Evolutionary conservation across 1,139 yeast genomes (phyloP).

Genomic region (Geotrichum reessii): DNA sequence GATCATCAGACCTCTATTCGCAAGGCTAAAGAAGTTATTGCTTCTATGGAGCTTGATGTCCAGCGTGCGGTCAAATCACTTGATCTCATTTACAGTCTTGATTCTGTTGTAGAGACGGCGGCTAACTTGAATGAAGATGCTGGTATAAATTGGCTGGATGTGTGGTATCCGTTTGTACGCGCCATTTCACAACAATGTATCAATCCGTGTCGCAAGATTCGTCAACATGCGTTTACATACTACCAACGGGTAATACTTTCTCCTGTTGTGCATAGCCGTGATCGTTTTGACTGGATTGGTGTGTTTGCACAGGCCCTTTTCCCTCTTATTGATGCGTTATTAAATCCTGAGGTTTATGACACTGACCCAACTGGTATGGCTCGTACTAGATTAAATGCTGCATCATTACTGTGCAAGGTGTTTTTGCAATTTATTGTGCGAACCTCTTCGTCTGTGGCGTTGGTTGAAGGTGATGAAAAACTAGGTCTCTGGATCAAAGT

Average conservation of each 20-base stretch:
- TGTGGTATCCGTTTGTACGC: conserved; percentile 34
- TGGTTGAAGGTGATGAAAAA: conserved; percentile 37
- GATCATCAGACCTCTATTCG: conserved; percentile 16
- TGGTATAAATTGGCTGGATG: conserved; percentile 17
- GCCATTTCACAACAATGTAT: conserved; percentile 85
- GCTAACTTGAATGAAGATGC: conserved; percentile 2
- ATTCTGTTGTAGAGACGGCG: conserved; percentile 15
- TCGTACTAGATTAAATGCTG: conserved; percentile 59
- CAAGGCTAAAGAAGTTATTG: conserved; percentile 17
- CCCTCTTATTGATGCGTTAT: conserved; percentile 62
- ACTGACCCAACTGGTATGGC: conserved; percentile 62
- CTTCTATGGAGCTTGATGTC: conserved; percentile 42
- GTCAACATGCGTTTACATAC: conserved; percentile 52
- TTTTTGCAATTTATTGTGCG: conserved; percentile 54
- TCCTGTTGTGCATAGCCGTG: conserved; percentile 40
- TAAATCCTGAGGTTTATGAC: conserved; percentile 60
- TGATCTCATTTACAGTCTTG: conserved; percentile 29
- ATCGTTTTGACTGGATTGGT: conserved; percentile 31
- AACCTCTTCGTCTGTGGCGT: conserved; percentile 29
- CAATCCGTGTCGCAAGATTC: conserved; percentile 75
- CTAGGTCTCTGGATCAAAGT: conserved; percentile 42
- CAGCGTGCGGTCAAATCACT: conserved; percentile 59
- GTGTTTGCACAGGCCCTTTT: conserved; percentile 68
- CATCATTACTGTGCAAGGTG: conserved; percentile 63
- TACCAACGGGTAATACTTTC: conserved; percentile 47